Base-by-base conservation (phyloP, 768 basidiomycete genomes). In the Lentinula aciculospora region DNA sequence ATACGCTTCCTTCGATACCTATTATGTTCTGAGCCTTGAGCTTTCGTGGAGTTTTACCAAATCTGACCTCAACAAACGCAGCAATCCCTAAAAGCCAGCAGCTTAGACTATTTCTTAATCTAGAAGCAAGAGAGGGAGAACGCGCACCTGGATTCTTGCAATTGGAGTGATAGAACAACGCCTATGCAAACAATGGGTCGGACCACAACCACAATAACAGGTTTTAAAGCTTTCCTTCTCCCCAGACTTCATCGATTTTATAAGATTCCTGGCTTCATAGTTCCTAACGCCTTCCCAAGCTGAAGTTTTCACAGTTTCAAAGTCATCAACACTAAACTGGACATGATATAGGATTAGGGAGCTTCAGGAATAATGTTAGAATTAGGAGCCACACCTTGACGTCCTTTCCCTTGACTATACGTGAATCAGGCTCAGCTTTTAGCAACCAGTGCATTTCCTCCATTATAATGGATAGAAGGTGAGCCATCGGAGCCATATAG, bases 221-320 rank as follows among this genome's bases (percentile, higher is more conserved):
- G 56, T 73, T 13, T 31, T 88, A 12, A 19, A 17, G 56, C 74
- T 15, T 31, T 88, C 91, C 75, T 88, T 82, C 66, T 93, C 89
- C 40, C 86, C 88, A 17, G 79, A 65, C 59, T 74, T 75, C 91
- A 92, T 93, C 66, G 84, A 81, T 67, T 85, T 88, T 85, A 93
- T 92, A 60, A 91, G 66, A 67, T 92, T 92, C 59, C 85, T 77
- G 6, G 91, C 91, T 68, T 91, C 88, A 62, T 85, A 86, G 63
- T 91, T 92, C 34, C 91, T 76, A 21, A 93, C 91, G n/a, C 91
- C 91, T 65, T 92, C 91, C 91, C 91, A 93, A 32, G 89, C 75
- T 0, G 90, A 90, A 19, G 79, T 86, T 55, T 75, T 78, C 54
- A 78, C 79, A 7, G 75, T 61, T 69, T 93, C 91, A 66, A 94